Evolutionary conservation across 2,329 filamentous ascomycete species (phyloP), one percentile per base, ranked within the genome.

Genomic region (Orbilia ellipsospora): DNA sequence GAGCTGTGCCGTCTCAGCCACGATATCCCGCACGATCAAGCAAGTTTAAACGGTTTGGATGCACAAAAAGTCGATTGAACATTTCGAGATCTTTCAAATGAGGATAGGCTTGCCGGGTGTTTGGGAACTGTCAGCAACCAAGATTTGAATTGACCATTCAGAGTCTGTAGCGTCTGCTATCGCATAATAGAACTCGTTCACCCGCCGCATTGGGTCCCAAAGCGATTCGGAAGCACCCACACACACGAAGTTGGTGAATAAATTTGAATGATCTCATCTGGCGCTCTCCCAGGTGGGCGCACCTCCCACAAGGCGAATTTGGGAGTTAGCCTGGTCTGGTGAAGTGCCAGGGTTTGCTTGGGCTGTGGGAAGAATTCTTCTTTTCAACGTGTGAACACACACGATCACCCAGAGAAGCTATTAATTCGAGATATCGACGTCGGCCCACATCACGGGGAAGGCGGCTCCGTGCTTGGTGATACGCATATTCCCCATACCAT

Each of bases 181-280:
- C 63, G 52, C 63, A 51, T 45, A 51, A 48, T 12, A n/a, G 7
- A 2, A 18, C 18, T 67, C n/a, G 1, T 31, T 10, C 8, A 40
- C 44, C 44, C 44, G 13, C 13, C 15, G 44, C 13, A 48, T n/a
- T 26, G 40, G 45, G 42, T 26, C 23, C 23, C 23, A 26, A 51
- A 64, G 57, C 70, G 68, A 28, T 50, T 50, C 45, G 56, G 55
- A 66, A 61, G 20, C 62, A 63, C 31, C 52, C 48, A 63, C 61
- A 62, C 51, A 59, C 28, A 23, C 48, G 23, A 23, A n/a, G 15
- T 48, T 4, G 13, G 16, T 18, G 16, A 23, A 23, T 23, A 7
- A 48, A n/a, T 15, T 15, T 20, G 13, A 31, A 68, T 74, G 70
- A 74, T 68, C 63, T 74, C 70, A 74, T 74, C 56, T 54, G 56